Evolutionary conservation across 2,329 filamentous ascomycete species (phyloP).

Genomic region (Calonectria pauciramosa): DNA sequence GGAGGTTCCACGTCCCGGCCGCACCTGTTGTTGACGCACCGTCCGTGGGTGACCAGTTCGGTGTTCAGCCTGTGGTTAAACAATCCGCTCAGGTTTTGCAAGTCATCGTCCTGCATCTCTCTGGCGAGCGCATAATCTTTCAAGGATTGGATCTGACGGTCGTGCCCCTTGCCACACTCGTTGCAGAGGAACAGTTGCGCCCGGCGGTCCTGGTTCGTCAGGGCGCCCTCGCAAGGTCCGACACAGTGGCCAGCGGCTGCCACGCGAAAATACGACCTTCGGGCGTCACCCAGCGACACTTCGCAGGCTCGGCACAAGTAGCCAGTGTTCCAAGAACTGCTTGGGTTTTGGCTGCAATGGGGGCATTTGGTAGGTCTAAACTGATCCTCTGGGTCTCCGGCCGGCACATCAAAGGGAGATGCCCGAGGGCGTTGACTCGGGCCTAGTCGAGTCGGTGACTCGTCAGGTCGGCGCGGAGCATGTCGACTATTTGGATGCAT

Average conservation of each 20-base stretch:
- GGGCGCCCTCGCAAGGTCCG: not conserved
- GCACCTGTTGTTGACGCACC: constrained; percentile 4
- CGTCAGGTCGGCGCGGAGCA: not conserved
- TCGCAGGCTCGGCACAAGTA: constrained; percentile 13
- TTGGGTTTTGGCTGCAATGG: constrained; percentile 1
- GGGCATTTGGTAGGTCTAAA: constrained; percentile 23
- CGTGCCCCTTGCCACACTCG: not conserved
- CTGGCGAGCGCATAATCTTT: not conserved
- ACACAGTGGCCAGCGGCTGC: constrained; percentile 13
- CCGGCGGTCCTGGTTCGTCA: constrained; percentile 10
- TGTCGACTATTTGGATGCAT: not conserved
- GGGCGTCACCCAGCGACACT: not conserved
- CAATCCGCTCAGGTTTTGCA: not conserved
- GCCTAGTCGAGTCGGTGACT: not conserved
- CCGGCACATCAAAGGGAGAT: not conserved
- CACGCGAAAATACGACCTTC: not conserved
- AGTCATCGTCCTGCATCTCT: not conserved
- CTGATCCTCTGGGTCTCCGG: not conserved
- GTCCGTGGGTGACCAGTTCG: not conserved
- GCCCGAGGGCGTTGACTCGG: not conserved
- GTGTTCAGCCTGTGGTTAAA: not conserved
- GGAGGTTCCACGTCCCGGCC: not conserved
- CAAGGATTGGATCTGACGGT: not conserved
- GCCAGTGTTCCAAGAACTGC: not conserved
- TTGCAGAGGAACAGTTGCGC: constrained; percentile 2